Percentiles rank a stretch among this genome's conserved stretches.
These are phyloP conservation scores for Diplotaxis tenuifolia DNA, from an alignment of 345 rosid genomes.

Conservation along the genomic window DNA sequence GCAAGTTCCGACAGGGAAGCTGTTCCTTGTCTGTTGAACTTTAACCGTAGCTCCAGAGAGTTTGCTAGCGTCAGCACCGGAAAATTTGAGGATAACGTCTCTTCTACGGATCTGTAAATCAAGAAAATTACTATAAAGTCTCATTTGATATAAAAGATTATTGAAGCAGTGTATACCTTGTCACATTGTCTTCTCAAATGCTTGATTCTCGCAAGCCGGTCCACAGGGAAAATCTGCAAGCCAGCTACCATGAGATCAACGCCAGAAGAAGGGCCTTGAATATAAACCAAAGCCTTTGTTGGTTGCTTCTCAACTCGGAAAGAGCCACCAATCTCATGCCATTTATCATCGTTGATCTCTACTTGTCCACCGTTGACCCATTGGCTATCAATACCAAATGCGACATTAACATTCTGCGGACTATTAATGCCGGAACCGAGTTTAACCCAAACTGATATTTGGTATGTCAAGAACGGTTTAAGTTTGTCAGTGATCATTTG, in stretches of 20 bases:
- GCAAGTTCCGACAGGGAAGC: conserved; percentile 85
- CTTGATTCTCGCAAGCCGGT: conserved; percentile 62
- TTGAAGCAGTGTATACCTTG: conserved; percentile 45
- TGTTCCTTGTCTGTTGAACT: conserved; percentile 64
- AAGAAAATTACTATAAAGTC: conserved; percentile 2
- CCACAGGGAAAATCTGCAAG: conserved; percentile 84
- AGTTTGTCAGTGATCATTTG: conserved; percentile 81
- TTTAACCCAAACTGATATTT: conserved; percentile 91
- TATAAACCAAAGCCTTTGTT: conserved; percentile 70
- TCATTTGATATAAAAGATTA: not conserved
- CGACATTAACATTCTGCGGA: conserved; percentile 82
- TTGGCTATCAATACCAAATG: conserved; percentile 77
- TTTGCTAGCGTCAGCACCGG: conserved; percentile 41
- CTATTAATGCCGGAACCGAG: conserved; percentile 51
- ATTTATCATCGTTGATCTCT: conserved; percentile 63
- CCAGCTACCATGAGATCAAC: conserved; percentile 83
- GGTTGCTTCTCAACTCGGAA: conserved; percentile 85
- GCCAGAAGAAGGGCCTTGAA: conserved; percentile 83
- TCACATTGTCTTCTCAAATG: conserved; percentile 62
- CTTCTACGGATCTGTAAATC: conserved; percentile 68
- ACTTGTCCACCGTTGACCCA: conserved; percentile 96
- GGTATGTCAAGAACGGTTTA: conserved; percentile 76
- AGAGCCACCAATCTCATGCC: conserved; percentile 94
- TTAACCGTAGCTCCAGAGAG: conserved; percentile 48
- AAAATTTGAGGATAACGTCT: conserved; percentile 63